These are phyloP conservation scores for Bretschneidera sinensis DNA, from an alignment of 345 rosid species.

Conservation along the genomic window DNA sequence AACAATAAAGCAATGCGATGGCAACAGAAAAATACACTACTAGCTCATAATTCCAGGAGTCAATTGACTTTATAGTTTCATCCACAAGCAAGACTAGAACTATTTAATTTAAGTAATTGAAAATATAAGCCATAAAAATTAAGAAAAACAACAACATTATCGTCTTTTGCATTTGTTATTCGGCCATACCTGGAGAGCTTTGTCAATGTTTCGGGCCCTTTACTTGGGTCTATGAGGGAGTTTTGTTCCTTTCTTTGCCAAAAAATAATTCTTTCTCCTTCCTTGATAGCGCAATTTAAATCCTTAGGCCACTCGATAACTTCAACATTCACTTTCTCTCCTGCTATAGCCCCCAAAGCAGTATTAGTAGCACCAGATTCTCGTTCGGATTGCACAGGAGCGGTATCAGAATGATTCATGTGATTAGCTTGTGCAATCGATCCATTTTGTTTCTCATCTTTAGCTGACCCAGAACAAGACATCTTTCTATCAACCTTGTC, in stretches of 20 bases:
- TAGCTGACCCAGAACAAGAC: conserved; percentile 15
- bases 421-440: conserved; percentile 24
- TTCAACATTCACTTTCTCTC: conserved; percentile 26
- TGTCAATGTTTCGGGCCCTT: conserved; percentile 59
- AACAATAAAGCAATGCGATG: not conserved
- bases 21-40: no score
- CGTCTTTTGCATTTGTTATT: not conserved
- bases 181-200: conserved; percentile 49
- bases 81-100: not conserved
- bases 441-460: conserved; percentile 44
- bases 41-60: not conserved
- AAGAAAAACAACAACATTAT: no score
- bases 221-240: conserved; percentile 68
- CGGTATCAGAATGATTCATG: conserved; percentile 15
- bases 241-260: conserved; percentile 66
- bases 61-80: not conserved
- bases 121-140: no score
- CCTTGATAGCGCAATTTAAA: conserved; percentile 45
- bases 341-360: conserved; percentile 7
- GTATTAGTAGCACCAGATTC: conserved; percentile 9
- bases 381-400: conserved; percentile 21
- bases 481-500: conserved; percentile 47
- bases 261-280: conserved; percentile 68
- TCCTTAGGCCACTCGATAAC: conserved; percentile 65
- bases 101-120: no score